A percentile compares a stretch with the other conserved stretches of the same genome.
Evolutionary conservation across 306 rosid genomes (phyloP).

Genomic region (Astragalus glycyphyllos): DNA sequence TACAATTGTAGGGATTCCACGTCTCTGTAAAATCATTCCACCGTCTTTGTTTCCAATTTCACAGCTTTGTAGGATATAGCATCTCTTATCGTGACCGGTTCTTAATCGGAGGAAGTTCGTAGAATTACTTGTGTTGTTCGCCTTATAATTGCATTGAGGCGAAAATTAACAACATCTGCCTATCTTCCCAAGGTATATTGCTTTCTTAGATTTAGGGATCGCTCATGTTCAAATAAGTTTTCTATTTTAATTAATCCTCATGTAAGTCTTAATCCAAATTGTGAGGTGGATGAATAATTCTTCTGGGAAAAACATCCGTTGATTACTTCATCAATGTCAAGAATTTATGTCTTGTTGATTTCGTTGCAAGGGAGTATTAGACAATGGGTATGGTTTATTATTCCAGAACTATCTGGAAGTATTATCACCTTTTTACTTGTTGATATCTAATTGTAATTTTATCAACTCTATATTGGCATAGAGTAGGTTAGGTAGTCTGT

Average conservation of each 20-base stretch:
- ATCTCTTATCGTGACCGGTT: constrained; percentile 80
- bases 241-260: not conserved
- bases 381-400: too few relatives aligned
- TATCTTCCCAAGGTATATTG: constrained; percentile 76
- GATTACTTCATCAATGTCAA: not conserved
- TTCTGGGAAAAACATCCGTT: not conserved
- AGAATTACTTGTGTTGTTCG: constrained; percentile 88
- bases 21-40: not conserved
- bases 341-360: too few relatives aligned
- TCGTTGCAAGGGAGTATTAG: too few relatives aligned
- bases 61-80: constrained; percentile 96
- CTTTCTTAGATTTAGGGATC: constrained; percentile 17
- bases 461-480: too few relatives aligned
- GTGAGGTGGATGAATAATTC: constrained; percentile 6
- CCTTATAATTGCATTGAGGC: constrained; percentile 78
- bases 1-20: not conserved
- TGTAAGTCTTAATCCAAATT: not conserved
- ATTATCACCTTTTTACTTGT: too few relatives aligned
- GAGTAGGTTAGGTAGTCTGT: too few relatives aligned
- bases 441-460: too few relatives aligned
- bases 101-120: constrained; percentile 84
- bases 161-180: constrained; percentile 68
- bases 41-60: not conserved
- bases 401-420: too few relatives aligned
- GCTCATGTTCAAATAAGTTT: not conserved